A percentile compares a stretch with the other conserved stretches of the same genome.
These are phyloP conservation scores for Fusarium burgessii DNA, from an alignment of 2,329 filamentous ascomycete genomes.

Conservation along the genomic window DNA sequence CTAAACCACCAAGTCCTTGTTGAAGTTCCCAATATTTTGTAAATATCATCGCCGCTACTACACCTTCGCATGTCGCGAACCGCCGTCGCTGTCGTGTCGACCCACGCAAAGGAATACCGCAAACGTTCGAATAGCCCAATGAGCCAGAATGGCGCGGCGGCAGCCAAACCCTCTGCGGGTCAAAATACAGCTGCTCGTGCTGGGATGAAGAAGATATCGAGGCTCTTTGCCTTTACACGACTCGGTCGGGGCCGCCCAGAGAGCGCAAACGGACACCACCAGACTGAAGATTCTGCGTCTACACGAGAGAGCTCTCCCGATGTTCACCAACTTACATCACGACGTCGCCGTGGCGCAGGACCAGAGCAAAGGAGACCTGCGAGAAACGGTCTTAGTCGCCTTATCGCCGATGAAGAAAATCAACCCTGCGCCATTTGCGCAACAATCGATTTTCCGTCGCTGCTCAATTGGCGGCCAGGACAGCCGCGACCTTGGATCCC, in stretches of 20 bases:
- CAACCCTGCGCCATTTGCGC: conserved; percentile 50
- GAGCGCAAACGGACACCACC: conserved; percentile 27
- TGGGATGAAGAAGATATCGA: conserved; percentile 54
- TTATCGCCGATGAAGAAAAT: conserved; percentile 47
- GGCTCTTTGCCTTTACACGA: conserved; percentile 51
- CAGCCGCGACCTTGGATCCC: conserved; percentile 53
- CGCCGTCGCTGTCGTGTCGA: conserved; percentile 32
- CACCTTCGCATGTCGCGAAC: conserved; percentile 35
- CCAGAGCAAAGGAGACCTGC: conserved; percentile 41
- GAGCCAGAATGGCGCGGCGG: conserved; percentile 46
- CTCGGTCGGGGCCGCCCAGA: conserved; percentile 47
- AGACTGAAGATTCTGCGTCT: conserved; percentile 41
- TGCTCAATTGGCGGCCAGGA: conserved; percentile 53
- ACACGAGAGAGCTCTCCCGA: conserved; percentile 47
- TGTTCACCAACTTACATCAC: conserved; percentile 52
- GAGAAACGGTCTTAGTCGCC: conserved; percentile 46
- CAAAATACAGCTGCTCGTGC: conserved; percentile 33
- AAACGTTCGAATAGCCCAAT: conserved; percentile 31
- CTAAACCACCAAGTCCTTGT: conserved; percentile 21
- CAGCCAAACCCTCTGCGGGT: conserved; percentile 38
- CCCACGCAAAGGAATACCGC: conserved; percentile 29
- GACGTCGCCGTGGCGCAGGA: conserved; percentile 42
- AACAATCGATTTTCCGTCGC: conserved; percentile 52
- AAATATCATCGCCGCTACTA: background rate
- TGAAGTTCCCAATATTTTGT: conserved; percentile 8